Base-by-base conservation (phyloP, 2,329 filamentous ascomycete species). In the Diaporthe eres region DNA sequence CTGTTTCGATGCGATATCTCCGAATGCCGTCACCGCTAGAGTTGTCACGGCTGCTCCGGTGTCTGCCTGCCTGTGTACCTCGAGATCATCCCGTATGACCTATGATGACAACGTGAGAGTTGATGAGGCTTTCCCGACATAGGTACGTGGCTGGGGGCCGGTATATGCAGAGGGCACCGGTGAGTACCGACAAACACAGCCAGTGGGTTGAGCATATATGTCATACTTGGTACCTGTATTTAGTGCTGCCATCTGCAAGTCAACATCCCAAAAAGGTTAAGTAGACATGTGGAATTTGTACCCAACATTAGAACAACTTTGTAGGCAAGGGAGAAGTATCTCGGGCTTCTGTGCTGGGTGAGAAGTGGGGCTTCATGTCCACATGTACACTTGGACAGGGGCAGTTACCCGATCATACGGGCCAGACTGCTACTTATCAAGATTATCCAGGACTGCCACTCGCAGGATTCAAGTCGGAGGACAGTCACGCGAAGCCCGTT, bases 61-160 rank as follows among this genome's bases (percentile, higher is more conserved):
- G 39, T n/a, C 31, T 31, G 57, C 57, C 42, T 53, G 34, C 57
- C 57, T 28, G 37, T 51, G 44, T 34, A 53, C 25, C 55, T 39
- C 34, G 25, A 51, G 31, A 68, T 53, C 63, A 68, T 68, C 63
- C 63, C 63, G 63, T 53, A 53, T 68, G 63, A 68, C 63, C 63
- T 68, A 63, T 42, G 71, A 72, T 39, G 57, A 63, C 55, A 63
- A 57, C 25, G 70, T 72, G 53, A 25, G 39, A 57, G 22, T 42
- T 53, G 55, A 31, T 63, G 57, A 37, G 42, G 60, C 44, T 68
- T 68, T 39, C 44, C 57, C 71, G 55, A 72, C 53, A 31, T 22
- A 72, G 22, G 49, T 63, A 47, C 60, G 71, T 22, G 57, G 57
- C 71, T 72, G 71, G 49, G 71, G 44, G 37, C 25, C 15, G 44